phyloP scores from a whole-genome alignment of 2,329 filamentous ascomycete genomes.

The Ceratocystis colombiana region DNA sequence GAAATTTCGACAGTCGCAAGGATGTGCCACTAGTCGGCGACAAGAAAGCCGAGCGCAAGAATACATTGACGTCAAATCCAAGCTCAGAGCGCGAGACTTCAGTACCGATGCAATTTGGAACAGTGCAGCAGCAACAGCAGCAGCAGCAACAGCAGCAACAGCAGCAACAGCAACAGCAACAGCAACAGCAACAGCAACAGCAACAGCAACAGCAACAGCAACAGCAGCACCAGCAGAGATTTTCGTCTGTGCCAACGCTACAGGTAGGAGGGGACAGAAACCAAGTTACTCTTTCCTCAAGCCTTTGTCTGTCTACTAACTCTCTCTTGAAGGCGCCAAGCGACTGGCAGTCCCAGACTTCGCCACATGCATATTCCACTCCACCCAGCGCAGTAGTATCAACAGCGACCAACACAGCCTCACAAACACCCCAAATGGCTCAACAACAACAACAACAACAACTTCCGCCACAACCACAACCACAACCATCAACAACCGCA shows the following conservation, averaged over 20 bases:
- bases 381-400: not conserved
- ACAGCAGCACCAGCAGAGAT: conserved; percentile 20
- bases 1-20: conserved; percentile 87
- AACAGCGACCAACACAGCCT: not conserved
- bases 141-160: not conserved
- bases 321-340: not conserved
- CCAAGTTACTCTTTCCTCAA: no score
- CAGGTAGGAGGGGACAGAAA: not conserved
- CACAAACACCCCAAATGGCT: conserved; percentile 12
- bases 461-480: conserved; percentile 5
- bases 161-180: not conserved
- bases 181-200: not conserved
- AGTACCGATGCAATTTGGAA: conserved; percentile 26
- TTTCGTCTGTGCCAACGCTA: conserved; percentile 5
- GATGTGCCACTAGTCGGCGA: conserved; percentile 63
- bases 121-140: conserved; percentile 6
- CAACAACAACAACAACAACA: not conserved
- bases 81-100: conserved; percentile 23
- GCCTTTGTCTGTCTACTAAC: not conserved
- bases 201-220: not conserved
- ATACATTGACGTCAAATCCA: conserved; percentile 29
- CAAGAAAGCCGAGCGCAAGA: conserved; percentile 40
- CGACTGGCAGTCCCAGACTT: conserved; percentile 4
- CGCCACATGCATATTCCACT: conserved; percentile 10
- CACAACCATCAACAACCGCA: conserved; percentile 4